Evolutionary conservation across 78 protist genomes (phyloP).

Genomic region (Tieghemostelium lacteum): DNA sequence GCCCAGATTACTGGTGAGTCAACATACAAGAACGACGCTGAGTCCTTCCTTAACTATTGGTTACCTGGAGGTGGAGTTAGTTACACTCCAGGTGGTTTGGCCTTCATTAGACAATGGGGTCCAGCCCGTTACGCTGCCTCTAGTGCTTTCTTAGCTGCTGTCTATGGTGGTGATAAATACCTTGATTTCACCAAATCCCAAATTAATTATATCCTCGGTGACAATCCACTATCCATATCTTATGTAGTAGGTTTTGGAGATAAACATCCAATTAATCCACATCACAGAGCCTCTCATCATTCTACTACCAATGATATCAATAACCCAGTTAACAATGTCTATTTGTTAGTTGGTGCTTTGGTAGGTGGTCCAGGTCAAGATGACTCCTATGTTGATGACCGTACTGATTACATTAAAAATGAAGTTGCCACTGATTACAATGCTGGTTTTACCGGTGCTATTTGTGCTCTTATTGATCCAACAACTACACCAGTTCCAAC

Average conservation of each 20-base stretch:
- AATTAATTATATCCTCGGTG: slow-evolving; percentile 41
- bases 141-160: slow-evolving; percentile 37
- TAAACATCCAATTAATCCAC: slow-evolving; percentile 59
- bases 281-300: slow-evolving; percentile 75
- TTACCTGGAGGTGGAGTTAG: slow-evolving; percentile 52
- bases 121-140: slow-evolving; percentile 71
- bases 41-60: slow-evolving; percentile 40
- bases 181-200: slow-evolving; percentile 21
- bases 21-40: slow-evolving; percentile 6
- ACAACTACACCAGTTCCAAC: slow-evolving; percentile 12
- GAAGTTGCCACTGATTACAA: slow-evolving; percentile 80
- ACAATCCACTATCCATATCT: slow-evolving; percentile 45
- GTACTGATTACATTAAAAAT: slow-evolving; percentile 59
- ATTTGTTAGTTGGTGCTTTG: slow-evolving; percentile 60
- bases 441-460: slow-evolving; percentile 72
- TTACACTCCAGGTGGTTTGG: slow-evolving; percentile 78
- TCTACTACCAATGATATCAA: slow-evolving; percentile 56
- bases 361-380: slow-evolving; percentile 79
- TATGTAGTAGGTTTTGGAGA: slow-evolving; percentile 59
- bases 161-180: slow-evolving; percentile 1
- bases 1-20: slow-evolving; percentile 4
- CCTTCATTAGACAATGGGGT: slow-evolving; percentile 69
- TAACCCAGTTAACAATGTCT: slow-evolving; percentile 34
- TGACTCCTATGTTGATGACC: slow-evolving; percentile 47
- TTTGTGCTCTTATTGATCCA: neutral